Evolutionary conservation across 2,329 filamentous ascomycete species (phyloP), one percentile per base, ranked within the genome.

Genomic region (Zasmidium angulare): DNA sequence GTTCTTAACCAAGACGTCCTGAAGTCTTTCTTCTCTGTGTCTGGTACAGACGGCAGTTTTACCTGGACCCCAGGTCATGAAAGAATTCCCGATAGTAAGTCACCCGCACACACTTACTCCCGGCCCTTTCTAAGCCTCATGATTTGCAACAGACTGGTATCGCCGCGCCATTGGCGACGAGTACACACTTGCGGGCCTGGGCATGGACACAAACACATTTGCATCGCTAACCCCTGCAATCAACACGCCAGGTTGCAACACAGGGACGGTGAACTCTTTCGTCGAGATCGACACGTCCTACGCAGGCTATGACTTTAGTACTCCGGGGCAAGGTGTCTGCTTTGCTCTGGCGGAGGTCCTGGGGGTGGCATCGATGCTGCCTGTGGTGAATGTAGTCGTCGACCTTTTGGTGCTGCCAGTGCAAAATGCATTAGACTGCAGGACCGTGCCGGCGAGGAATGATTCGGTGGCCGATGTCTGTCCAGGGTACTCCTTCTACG

Each of bases 71-170:
- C 55, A 2, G 75, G 74, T 43, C 59, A 71, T 21, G 76, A 78
- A 63, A 65, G 70, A 4, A 75, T 78, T 53, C 76, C 77, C 2
- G 68, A 77, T 20, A 74, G 77, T 59, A 69, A 66, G 68, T 69
- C 26, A 67, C 61, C 64, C 17, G 20, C 21, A 17, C 2, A 51
- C 20, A n/a, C 2, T 9, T 51, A 9, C 21, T 9, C 36, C 3
- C 14, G n/a, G 21, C 26, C n/a, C 21, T 17, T n/a, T 29, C 17
- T n/a, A n/a, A n/a, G n/a, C n/a, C 36, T 46, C 17, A 4, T 12
- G 46, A 48, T 7, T 26, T 11, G 47, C 49, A n/a, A 24, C 52
- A 3, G 58, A 53, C 43, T 55, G 67, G 68, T 69, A 68, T 61
- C 63, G 59, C 3, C 62, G 68, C 26, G 61, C 63, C 56, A 23